Evolutionary conservation across 352 stramenopile species (phyloP).

Genomic region (Globisporangium yorkense): DNA sequence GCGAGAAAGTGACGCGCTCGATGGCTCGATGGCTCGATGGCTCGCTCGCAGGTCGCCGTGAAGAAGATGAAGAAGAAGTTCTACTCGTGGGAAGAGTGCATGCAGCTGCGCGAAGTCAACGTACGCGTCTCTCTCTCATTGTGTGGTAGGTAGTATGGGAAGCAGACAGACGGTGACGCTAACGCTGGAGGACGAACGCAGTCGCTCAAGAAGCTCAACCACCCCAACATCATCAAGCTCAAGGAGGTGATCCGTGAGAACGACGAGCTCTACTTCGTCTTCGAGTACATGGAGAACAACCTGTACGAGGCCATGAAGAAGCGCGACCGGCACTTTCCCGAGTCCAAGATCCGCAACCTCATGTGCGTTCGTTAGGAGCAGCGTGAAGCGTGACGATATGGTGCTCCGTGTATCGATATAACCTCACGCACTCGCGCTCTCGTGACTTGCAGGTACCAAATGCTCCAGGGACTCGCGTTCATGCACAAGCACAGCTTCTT

Average conservation of each 20-base stretch:
- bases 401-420: too few relatives aligned
- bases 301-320: constrained; percentile 98
- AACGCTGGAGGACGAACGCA: constrained; percentile 14
- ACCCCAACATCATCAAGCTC: constrained; percentile 98
- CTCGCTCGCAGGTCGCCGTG: constrained; percentile 76
- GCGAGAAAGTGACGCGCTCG: too few relatives aligned
- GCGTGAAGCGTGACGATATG: too few relatives aligned
- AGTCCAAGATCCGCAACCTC: constrained; percentile 95
- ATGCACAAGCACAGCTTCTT: constrained; percentile 99
- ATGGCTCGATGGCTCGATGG: too few relatives aligned
- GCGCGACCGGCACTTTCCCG: constrained; percentile 81
- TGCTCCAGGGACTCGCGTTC: constrained; percentile 95
- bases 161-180: neutral
- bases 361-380: constrained; percentile 55
- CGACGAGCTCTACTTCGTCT: constrained; percentile 97
- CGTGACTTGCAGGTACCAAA: constrained; percentile 74
- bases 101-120: constrained; percentile 96
- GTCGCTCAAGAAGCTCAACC: constrained; percentile 93
- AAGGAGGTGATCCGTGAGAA: constrained; percentile 98
- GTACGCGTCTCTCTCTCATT: constrained; percentile 31
- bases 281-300: constrained; percentile 99
- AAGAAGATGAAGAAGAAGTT: constrained; percentile 99
- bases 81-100: constrained; percentile 95
- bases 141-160: constrained; percentile 3
- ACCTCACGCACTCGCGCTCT: too few relatives aligned